Base-by-base conservation (phyloP, 2,329 filamentous ascomycete genomes). In the Colletotrichum australisinense region DNA sequence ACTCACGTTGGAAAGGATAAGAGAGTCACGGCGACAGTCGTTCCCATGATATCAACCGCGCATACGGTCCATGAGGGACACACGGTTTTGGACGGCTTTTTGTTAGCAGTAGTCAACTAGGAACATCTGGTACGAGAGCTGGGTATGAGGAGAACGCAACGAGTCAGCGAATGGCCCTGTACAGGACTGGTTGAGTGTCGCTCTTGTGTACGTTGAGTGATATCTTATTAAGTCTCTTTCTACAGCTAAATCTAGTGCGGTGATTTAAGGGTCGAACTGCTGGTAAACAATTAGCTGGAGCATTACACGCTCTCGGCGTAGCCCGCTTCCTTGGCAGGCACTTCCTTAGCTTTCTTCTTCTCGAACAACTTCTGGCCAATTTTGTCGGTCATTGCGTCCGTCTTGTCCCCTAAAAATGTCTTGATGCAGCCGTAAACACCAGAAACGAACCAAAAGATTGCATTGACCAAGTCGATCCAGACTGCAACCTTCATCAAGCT, bases 391-490 rank as follows among this genome's bases (percentile, higher is more conserved):
- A 81, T 72, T 22, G 79, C 77, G 12, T 86, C 84, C 5, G 79
- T 79, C 77, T 84, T 85, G 12, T 84, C 83, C 0, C 84, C 83
- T 55, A 86, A 63, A 72, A 81, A 84, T 0, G 81, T 83, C 80
- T 84, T 84, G 73, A 82, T 28, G 60, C 75, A 80, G 32, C 86
- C 86, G 49, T 86, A 87, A 6, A 77, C 77, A 6, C 81, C 85
- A 0, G 85, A 86, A 4, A 86, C 74, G 14, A 91, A 81, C 93
- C 93, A 95, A 56, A 95, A 81, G 26, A 92, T 69, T 80, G 92
- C 86, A 76, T 93, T 93, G 38, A 90, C 85, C 30, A 95, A 79
- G 79, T 94, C 92, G 30, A 95, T 82, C 91, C 92, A 95, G 3
- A 94, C 92, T 2, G 92, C 92, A 74, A 89, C 86, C 83, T 93